A percentile compares a stretch with the other conserved stretches of the same genome.
phyloP scores from a whole-genome alignment of 306 rosid species.

The Cotoneaster glaucophyllus region DNA sequence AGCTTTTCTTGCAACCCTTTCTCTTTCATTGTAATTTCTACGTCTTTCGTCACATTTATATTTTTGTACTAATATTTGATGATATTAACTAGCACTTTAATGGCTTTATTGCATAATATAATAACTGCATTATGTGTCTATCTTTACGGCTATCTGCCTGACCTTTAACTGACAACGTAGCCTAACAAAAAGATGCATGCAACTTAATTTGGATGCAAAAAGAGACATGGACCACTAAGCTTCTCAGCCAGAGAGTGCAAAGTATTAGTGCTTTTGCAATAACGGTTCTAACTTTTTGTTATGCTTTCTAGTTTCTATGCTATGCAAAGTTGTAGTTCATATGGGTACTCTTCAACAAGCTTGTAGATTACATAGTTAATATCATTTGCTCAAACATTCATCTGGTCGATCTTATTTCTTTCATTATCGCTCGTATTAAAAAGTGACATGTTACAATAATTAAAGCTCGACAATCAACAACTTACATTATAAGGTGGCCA shows the following conservation, averaged over 20 bases:
- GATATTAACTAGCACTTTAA: not conserved
- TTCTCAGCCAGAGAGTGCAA: not conserved
- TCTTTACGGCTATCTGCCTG: conserved; percentile 36
- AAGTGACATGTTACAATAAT: not conserved
- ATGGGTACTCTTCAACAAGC: not conserved
- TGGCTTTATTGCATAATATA: not conserved
- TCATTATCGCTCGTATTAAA: not conserved
- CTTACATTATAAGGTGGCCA: too few relatives aligned
- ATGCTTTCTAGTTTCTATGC: not conserved
- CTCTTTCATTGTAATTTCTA: conserved; percentile 17
- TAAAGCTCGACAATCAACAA: too few relatives aligned
- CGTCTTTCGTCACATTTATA: not conserved
- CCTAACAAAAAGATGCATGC: conserved; percentile 10
- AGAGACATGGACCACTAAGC: not conserved
- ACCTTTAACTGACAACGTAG: conserved; percentile 36
- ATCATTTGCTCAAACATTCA: not conserved
- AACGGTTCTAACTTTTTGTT: not conserved
- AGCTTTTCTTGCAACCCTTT: conserved; percentile 21
- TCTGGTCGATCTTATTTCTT: not conserved
- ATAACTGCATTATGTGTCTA: conserved; percentile 3
- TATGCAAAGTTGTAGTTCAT: not conserved
- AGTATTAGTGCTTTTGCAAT: not conserved
- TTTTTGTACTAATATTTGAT: not conserved
- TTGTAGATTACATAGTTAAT: not conserved
- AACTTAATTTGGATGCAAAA: not conserved